Base-by-base conservation (phyloP, 495 filamentous ascomycete genomes). In the Geoglossum glabrum region DNA sequence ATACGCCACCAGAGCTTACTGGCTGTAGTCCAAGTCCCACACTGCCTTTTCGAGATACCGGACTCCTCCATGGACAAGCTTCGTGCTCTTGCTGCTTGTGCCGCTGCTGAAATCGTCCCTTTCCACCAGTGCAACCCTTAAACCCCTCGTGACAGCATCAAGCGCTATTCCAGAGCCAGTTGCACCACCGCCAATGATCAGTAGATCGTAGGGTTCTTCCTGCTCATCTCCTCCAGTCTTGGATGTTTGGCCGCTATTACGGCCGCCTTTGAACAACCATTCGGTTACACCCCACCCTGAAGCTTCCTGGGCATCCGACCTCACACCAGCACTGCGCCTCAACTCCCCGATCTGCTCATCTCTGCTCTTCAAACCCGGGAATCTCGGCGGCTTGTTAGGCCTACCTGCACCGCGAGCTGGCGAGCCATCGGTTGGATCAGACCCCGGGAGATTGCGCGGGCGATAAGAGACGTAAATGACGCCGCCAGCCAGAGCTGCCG, bases 21-120 rank as follows among this genome's bases (percentile, higher is more conserved):
- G 92, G 61, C 83, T 84, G 67, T 94, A 96, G 70, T 98, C 92
- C 66, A 97, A 73, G 65, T 96, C 87, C 83, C 85, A 96, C 49
- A 98, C 81, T 40, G 92, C 92, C 72, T 98, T 97, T 67, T 98
- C 92, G 55, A 98, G 72, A 66, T 98, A 98, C 59, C 92, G 77
- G 49, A 98, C 92, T 64, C 92, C 92, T 60, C 92, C 92, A 69
- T 98, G 92, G 1, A 98, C 92, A 59, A 98, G 73, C 69, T 98
- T 98, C 33, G 92, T 98, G 70, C 86, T 92, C 72, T 98, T 98
- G 66, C 85, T 90, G 69, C 87, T 95, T 15, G 92, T 98, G 23
- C 92, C 92, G 61, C 82, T 79, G 64, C 82, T 85, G 70, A 98
- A 98, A 69, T 98, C 92, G 65, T 97, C 92, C 55, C 88, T 75